Evolutionary conservation across 2,329 filamentous ascomycete genomes (phyloP), one percentile per base, ranked within the genome.

Genomic region (Cladosporium sp.): DNA sequence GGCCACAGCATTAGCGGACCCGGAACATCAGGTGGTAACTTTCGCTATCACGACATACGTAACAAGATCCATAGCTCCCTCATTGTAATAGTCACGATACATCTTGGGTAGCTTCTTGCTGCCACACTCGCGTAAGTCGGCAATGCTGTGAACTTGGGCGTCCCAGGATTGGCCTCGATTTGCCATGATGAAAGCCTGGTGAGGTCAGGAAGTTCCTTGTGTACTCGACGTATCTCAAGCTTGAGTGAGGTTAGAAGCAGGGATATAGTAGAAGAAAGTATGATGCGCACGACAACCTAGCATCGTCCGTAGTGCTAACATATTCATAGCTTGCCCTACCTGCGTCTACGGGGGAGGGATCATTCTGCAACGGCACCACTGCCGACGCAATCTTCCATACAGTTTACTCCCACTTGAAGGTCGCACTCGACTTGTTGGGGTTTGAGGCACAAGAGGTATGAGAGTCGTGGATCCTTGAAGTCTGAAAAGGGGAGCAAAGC

Each of bases 81-180:
- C 76, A 63, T 77, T 78, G 72, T 77, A 77, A 67, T 77, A 78
- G 67, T 77, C 76, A 14, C 76, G 71, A 58, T 67, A 67, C 66
- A 68, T 68, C 51, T 68, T 68, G 16, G 67, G 67, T 14, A 68
- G 62, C 18, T 62, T 61, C 28, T 57, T 53, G 58, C 67, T 68
- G 10, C 67, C 67, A 23, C 64, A 49, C 18, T 58, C 46, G 26
- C 65, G 59, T 10, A 68, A 39, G 26, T 68, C 67, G 8, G 39
- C 59, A 46, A 68, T 68, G 25, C 63, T 66, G 34, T 67, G 65
- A 34, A 68, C 67, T 49, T 66, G 63, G 25, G 67, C 49, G 36
- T 68, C 65, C 60, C 36, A 43, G 4, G 36, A 43, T n/a, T 21
- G 36, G 18, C 36, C 36, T 43, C 36, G 36, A 7, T 43, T 43